Evolutionary conservation across 148 eudicot species (phyloP).

Genomic region (Drosera capensis): DNA sequence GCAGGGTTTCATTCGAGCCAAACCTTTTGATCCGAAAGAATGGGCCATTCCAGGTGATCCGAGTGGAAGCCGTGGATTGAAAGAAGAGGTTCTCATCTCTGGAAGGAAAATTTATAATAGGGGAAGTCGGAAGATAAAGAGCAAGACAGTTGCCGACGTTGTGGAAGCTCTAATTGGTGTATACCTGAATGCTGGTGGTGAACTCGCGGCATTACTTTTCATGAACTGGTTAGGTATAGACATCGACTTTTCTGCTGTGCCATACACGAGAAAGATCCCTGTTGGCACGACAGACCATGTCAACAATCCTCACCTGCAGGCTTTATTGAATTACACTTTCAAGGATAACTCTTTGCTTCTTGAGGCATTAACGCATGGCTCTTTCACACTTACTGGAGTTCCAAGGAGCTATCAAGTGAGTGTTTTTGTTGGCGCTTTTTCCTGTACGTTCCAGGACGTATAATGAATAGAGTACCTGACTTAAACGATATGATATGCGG

Average conservation of each 20-base stretch:
- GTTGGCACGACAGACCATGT: slow-evolving; percentile 25
- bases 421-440: too few relatives aligned
- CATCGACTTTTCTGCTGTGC: slow-evolving; percentile 27
- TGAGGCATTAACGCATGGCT: slow-evolving; percentile 89
- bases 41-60: slow-evolving; percentile 70
- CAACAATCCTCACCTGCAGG: slow-evolving; percentile 28
- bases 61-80: slow-evolving; percentile 11
- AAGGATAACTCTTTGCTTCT: slow-evolving; percentile 59
- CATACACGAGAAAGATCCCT: slow-evolving; percentile 23
- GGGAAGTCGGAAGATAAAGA: slow-evolving; percentile 29
- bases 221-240: slow-evolving; percentile 77
- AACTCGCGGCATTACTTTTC: slow-evolving; percentile 49
- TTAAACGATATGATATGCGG: too few relatives aligned
- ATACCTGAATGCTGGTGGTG: slow-evolving; percentile 57
- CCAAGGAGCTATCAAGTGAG: slow-evolving; percentile 88
- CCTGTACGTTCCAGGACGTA: too few relatives aligned
- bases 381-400: slow-evolving; percentile 69
- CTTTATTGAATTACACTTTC: slow-evolving; percentile 46
- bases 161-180: slow-evolving; percentile 90
- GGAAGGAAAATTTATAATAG: slow-evolving; percentile 23
- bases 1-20: slow-evolving; percentile 74
- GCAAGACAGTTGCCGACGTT: slow-evolving; percentile 74
- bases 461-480: too few relatives aligned
- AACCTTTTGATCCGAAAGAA: slow-evolving; percentile 45
- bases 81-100: slow-evolving; percentile 24